Percentiles rank a stretch among this genome's conserved stretches.
Evolutionary conservation across 2,329 filamentous ascomycete genomes (phyloP).

Genomic region (Orbilia ellipsospora): DNA sequence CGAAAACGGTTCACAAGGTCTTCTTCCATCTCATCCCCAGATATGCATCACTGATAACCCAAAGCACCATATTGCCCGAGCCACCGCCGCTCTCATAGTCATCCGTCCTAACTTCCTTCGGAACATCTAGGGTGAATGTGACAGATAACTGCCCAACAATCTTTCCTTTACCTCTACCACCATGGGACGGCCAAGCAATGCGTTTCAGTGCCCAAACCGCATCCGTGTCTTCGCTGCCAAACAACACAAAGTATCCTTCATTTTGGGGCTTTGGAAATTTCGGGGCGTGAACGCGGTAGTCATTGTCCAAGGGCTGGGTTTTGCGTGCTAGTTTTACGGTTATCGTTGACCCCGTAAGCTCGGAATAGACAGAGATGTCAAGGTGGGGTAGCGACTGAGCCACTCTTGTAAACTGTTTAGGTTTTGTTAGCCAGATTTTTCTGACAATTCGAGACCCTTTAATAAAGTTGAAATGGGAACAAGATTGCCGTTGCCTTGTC

Average conservation of each 20-base stretch:
- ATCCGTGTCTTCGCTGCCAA: conserved; percentile 74
- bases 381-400: conserved; percentile 76
- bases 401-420: conserved; percentile 68
- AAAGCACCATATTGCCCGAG: conserved; percentile 75
- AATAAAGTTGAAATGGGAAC: background rate
- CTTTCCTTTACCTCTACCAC: conserved; percentile 57
- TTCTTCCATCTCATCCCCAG: conserved; percentile 76
- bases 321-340: conserved; percentile 73
- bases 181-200: conserved; percentile 73
- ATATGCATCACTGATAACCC: conserved; percentile 88
- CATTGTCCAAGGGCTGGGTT: conserved; percentile 73
- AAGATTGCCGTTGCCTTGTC: conserved; percentile 1
- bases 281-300: conserved; percentile 84
- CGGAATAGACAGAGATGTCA: conserved; percentile 69
- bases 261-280: conserved; percentile 93
- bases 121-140: conserved; percentile 44
- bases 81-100: conserved; percentile 60
- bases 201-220: conserved; percentile 89
- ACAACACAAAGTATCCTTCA: conserved; percentile 89
- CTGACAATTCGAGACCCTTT: background rate
- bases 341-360: conserved; percentile 72
- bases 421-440: conserved; percentile 5
- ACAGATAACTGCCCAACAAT: conserved; percentile 65
- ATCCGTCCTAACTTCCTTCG: conserved; percentile 64
- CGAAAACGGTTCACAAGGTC: conserved; percentile 46